Evolutionary conservation across 768 basidiomycete genomes (phyloP), one percentile per base, ranked within the genome.

Genomic region (Cystobasidium onofrii): DNA sequence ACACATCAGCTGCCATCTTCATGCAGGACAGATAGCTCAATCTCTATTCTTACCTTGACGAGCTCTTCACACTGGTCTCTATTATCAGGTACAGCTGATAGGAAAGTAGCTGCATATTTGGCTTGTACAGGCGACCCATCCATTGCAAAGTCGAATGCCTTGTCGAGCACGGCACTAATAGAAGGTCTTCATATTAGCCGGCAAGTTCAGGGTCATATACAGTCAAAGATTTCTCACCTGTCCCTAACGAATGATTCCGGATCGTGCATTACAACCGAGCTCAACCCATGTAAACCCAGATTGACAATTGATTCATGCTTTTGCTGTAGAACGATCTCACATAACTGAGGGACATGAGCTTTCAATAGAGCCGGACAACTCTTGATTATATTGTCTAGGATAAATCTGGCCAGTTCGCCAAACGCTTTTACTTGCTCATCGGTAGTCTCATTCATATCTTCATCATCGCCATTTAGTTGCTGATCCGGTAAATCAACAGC

Each of bases 361-460:
- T 88, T 88, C 79, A 85, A 90, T 74, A 98, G 78, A 6, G 84
- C 83, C 0, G 96, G 88, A 33, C 86, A 85, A 64, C 89, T 86
- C 79, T 94, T 95, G 0, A 90, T 87, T 23, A 91, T 82, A 75
- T 83, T 87, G 0, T 73, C 50, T 25, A 85, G 80, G 18, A 89
- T 82, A 0, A 81, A 77, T 62, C 73, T 76, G 9, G 63, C 12
- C 20, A 64, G 7, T 36, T 64, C 57, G 23, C 63, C 63, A 44
- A 64, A 64, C 12, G 80, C 79, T 75, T 82, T 82, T 43, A 80
- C 81, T n/a, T 81, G 80, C 31, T 82, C 80, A 27, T 81, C 80
- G 25, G 83, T 15, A 27, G 36, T 33, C 43, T 67, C 65, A 29
- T 67, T 44, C 46, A 23, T 36, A 20, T 67, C 81, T 70, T 84